Conservation (phyloP, 331 rosid genomes). For the Quercus lobata region DNA sequence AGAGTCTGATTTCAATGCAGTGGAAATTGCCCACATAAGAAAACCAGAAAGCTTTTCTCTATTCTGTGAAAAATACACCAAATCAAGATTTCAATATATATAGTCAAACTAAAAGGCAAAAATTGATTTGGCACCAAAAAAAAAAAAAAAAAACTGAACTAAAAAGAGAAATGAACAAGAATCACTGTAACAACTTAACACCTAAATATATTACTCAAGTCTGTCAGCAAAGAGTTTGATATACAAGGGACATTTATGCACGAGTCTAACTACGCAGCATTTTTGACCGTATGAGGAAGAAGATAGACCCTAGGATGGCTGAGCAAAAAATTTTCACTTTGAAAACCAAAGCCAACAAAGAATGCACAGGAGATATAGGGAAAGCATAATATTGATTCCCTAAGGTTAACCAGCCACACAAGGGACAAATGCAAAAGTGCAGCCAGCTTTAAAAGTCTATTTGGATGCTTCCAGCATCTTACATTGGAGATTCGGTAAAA, state of each 20-base stretch:
- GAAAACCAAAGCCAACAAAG: neutral
- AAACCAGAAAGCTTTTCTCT: conserved; percentile 56
- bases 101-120: neutral
- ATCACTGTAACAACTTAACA: neutral
- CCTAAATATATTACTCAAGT: neutral
- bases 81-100: neutral
- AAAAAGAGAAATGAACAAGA: neutral
- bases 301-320: neutral
- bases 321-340: neutral
- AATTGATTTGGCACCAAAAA: neutral
- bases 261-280: neutral
- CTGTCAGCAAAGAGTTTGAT: neutral
- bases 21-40: conserved; percentile 61
- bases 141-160: neutral
- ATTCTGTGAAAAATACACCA: conserved; percentile 37
- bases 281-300: neutral
- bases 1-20: conserved; percentile 53
- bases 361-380: neutral
- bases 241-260: neutral
- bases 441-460: neutral
- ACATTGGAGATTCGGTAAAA: neutral
- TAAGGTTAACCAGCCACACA: neutral
- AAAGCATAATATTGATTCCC: neutral
- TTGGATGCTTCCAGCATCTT: neutral
- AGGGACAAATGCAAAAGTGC: neutral